Evolutionary conservation across 2,329 filamentous ascomycete genomes (phyloP), one percentile per base, ranked within the genome.

Genomic region (Penicillium italicum): DNA sequence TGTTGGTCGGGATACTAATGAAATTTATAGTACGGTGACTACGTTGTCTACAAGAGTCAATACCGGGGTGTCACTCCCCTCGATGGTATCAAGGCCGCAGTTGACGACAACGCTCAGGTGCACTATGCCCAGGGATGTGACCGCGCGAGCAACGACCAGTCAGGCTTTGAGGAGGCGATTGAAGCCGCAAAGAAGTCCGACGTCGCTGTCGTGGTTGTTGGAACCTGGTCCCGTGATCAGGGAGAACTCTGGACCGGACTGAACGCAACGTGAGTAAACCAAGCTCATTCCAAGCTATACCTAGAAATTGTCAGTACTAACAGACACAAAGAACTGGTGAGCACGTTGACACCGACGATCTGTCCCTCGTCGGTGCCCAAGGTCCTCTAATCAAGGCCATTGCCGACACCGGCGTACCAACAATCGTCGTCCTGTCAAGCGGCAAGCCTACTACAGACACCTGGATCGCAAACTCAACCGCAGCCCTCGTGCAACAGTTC

Each of bases 221-320:
- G 88, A 31, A 91, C 88, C 9, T 90, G 87, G 88, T 85, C 83
- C 26, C 82, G 87, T 46, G 88, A 91, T 65, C 87, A 91, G 67
- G 76, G 79, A 50, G 83, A 90, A 69, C 81, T 91, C 3, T 90
- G 87, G 88, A 71, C 75, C 53, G 85, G 85, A 0, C 69, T 89
- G 3, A 91, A 91, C 62, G 87, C 86, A 28, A 91, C 87, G 52
- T 72, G 58, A 63, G 62, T 61, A 36, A 30, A 28, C 24, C 22
- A 1, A 12, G 6, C 14, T 37, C 36, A 22, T 36, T 26, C 31
- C 41, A 24, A 41, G 22, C 36, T 18, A 38, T 20, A 24, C 14
- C 37, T 7, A 36, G 7, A 48, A 20, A 6, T 12, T 11, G 14
- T 12, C 26, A 58, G 24, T 28, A 28, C 42, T 57, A 30, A 49